These are phyloP conservation scores for Cavenderia fasciculata DNA, from an alignment of 78 protist species.

Conservation along the genomic window DNA sequence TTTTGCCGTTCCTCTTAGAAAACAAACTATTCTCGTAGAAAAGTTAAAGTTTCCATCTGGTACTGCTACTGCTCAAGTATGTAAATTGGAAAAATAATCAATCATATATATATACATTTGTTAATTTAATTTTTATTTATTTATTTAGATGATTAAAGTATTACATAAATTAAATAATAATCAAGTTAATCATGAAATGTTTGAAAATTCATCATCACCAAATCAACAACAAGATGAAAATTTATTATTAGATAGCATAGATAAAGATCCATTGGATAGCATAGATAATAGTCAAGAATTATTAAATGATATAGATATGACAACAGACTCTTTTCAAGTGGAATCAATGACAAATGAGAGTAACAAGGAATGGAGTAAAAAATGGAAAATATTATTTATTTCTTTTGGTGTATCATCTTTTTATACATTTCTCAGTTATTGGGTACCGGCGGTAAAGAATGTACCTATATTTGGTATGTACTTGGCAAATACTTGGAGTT, in stretches of 20 bases:
- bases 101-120: background rate
- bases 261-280: too few relatives aligned
- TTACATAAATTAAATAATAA: slow-evolving; percentile 40
- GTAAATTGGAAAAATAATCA: background rate
- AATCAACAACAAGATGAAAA: too few relatives aligned
- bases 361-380: slow-evolving; percentile 4
- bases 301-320: too few relatives aligned
- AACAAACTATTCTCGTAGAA: slow-evolving; percentile 86
- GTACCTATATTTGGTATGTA: slow-evolving; percentile 84
- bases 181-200: slow-evolving; percentile 37
- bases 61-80: slow-evolving; percentile 87
- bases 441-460: slow-evolving; percentile 71
- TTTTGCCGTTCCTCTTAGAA: slow-evolving; percentile 91
- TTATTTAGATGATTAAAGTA: slow-evolving; percentile 51
- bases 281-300: too few relatives aligned
- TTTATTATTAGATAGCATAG: too few relatives aligned
- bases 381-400: slow-evolving; percentile 67
- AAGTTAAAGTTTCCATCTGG: slow-evolving; percentile 92
- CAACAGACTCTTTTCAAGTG: too few relatives aligned
- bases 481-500: slow-evolving; percentile 40
- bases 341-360: background rate
- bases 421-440: slow-evolving; percentile 75
- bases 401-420: slow-evolving; percentile 70
- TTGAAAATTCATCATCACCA: too few relatives aligned
- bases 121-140: background rate